phyloP scores from a whole-genome alignment of 2,329 filamentous ascomycete species.

The Truncatella angustata region DNA sequence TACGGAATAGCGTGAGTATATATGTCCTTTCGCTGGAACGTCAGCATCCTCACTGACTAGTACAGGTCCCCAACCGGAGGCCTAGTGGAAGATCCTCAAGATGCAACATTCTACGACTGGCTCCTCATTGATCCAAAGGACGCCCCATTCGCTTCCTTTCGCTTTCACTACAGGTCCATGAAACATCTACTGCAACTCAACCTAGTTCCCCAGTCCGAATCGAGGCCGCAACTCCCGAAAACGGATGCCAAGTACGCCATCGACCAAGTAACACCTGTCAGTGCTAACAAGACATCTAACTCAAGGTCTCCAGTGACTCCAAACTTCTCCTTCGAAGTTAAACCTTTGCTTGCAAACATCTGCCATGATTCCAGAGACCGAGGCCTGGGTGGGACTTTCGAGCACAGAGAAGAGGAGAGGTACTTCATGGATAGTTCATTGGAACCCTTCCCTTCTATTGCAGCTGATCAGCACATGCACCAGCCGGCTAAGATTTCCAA shows the following conservation, averaged over 20 bases:
- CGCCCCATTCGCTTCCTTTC: conserved; percentile 51
- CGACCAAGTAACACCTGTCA: background rate
- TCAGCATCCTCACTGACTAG: background rate
- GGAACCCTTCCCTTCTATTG: conserved; percentile 10
- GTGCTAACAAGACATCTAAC: background rate
- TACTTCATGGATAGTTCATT: conserved; percentile 18
- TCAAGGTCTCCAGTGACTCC: background rate
- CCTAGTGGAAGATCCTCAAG: conserved; percentile 48
- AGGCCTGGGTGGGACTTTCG: background rate
- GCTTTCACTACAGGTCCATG: conserved; percentile 56
- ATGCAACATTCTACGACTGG: conserved; percentile 52
- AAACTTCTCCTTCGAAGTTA: conserved; percentile 17
- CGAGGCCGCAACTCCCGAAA: conserved; percentile 9
- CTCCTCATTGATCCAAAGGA: conserved; percentile 49
- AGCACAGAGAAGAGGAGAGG: conserved; percentile 4
- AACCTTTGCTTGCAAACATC: conserved; percentile 12
- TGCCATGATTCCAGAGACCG: conserved; percentile 11
- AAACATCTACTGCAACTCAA: conserved; percentile 46
- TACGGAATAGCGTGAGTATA: conserved; percentile 53
- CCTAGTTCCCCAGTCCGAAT: conserved; percentile 36
- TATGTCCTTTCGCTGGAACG: background rate
- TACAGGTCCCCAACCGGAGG: conserved; percentile 52
- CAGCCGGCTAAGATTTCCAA: conserved; percentile 5
- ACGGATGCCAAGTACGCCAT: background rate
- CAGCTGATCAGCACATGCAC: background rate